Percentiles rank a stretch among this genome's conserved stretches.
Evolutionary conservation across 1,284 basidiomycete genomes (phyloP).

Genomic region (Rhodotorula sp.): DNA sequence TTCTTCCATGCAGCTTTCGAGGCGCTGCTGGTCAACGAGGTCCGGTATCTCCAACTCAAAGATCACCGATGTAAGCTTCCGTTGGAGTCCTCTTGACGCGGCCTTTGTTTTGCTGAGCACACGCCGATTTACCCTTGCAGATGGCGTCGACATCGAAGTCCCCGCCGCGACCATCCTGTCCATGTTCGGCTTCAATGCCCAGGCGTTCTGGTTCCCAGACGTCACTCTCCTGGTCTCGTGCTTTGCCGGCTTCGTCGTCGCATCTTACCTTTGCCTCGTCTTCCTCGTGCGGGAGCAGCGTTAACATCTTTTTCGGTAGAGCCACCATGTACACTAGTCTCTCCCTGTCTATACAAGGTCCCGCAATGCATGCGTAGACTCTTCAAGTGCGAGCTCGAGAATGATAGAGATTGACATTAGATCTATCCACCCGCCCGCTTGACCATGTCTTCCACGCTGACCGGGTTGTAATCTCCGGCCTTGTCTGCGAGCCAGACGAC

Average conservation of each 20-base stretch:
- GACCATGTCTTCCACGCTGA: slow-evolving; percentile 44
- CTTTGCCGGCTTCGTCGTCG: slow-evolving; percentile 70
- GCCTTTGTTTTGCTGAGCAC: background rate
- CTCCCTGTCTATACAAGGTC: background rate
- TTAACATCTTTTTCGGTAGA: slow-evolving; percentile 47
- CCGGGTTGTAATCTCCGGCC: slow-evolving; percentile 33
- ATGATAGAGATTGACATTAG: too few relatives aligned
- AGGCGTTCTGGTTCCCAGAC: slow-evolving; percentile 97
- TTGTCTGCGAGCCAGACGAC: slow-evolving; percentile 49
- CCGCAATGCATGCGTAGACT: background rate
- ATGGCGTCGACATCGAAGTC: slow-evolving; percentile 88
- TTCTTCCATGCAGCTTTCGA: slow-evolving; percentile 99
- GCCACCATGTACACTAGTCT: background rate
- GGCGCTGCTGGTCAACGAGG: slow-evolving; percentile 89
- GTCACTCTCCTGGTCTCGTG: slow-evolving; percentile 76
- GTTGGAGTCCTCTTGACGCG: background rate
- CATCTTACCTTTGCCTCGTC: slow-evolving; percentile 76
- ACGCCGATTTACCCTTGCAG: slow-evolving; percentile 49
- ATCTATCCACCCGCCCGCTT: slow-evolving; percentile 19
- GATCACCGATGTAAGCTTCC: slow-evolving; percentile 69
- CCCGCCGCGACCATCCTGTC: slow-evolving; percentile 90
- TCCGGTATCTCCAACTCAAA: slow-evolving; percentile 87
- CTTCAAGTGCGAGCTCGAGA: background rate
- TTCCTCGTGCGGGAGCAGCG: slow-evolving; percentile 87
- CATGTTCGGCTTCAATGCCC: slow-evolving; percentile 80